phyloP scores from a whole-genome alignment of 768 basidiomycete genomes.

The Arthromyces matolae region DNA sequence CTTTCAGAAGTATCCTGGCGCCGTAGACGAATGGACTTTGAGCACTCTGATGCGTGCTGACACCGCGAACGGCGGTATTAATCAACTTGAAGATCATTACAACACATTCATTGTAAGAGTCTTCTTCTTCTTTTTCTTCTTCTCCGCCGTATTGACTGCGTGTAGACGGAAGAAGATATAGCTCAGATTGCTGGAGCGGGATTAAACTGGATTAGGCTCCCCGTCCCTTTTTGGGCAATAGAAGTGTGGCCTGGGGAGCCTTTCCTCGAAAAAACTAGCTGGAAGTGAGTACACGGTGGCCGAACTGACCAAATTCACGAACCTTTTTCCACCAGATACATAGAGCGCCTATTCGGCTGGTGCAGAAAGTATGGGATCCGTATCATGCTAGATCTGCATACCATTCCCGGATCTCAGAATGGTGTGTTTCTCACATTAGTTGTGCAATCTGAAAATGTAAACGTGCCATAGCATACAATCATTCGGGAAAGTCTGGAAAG shows the following conservation, averaged over 20 bases:
- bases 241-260: conserved; percentile 71
- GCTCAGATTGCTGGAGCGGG: conserved; percentile 91
- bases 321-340: conserved; percentile 49
- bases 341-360: conserved; percentile 73
- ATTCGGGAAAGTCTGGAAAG: conserved; percentile 57
- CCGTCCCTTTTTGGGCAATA: conserved; percentile 86
- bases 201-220: conserved; percentile 80
- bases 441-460: not conserved
- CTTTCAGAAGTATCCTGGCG: conserved; percentile 60
- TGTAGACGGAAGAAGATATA: conserved; percentile 85
- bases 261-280: conserved; percentile 68
- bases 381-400: conserved; percentile 75
- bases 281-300: conserved; percentile 68
- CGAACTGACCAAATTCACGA: too few species aligned
- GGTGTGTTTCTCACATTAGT: conserved; percentile 39
- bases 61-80: conserved; percentile 41
- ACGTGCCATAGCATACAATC: conserved; percentile 44
- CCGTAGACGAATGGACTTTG: conserved; percentile 75
- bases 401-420: conserved; percentile 79
- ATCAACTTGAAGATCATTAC: conserved; percentile 75
- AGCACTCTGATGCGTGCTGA: conserved; percentile 61
- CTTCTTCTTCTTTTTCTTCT: not conserved
- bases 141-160: conserved; percentile 1
- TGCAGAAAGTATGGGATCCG: conserved; percentile 82
- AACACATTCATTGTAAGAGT: conserved; percentile 78